Percentiles rank a stretch among this genome's conserved stretches.
Evolutionary conservation across 2,329 filamentous ascomycete genomes (phyloP).

Genomic region (Colletotrichum liaoningense): DNA sequence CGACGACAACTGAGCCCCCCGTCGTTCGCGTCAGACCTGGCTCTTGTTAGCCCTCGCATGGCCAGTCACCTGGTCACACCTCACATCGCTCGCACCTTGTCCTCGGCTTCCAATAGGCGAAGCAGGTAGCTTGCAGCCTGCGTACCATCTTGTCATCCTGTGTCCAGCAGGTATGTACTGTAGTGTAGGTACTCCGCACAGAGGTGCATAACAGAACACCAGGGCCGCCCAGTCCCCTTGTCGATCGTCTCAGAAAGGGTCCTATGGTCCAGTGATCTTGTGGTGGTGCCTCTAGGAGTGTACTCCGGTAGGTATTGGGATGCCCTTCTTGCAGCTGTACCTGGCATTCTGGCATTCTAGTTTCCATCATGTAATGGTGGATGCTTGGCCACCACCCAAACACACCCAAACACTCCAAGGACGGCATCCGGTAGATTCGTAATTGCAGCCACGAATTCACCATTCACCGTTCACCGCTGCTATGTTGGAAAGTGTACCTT

Average conservation of each 20-base stretch:
- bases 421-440: conserved; percentile 20
- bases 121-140: neutral
- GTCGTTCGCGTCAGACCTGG: conserved; percentile 20
- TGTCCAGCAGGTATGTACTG: neutral
- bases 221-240: neutral
- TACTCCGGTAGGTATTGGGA: neutral
- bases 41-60: neutral
- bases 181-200: neutral
- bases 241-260: neutral
- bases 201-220: neutral
- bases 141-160: neutral
- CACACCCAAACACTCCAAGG: neutral
- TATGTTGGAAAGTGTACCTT: neutral
- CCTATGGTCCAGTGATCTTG: neutral
- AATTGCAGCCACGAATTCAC: conserved; percentile 28
- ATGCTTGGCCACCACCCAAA: neutral
- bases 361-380: conserved; percentile 33
- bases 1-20: neutral
- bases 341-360: conserved; percentile 34
- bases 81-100: neutral
- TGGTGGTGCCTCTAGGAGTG: conserved; percentile 6
- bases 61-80: conserved; percentile 28
- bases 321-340: conserved; percentile 17
- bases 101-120: neutral
- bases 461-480: conserved; percentile 27